These are phyloP conservation scores for Claviceps sp. DNA, from an alignment of 2,329 filamentous ascomycete genomes.

Conservation along the genomic window DNA sequence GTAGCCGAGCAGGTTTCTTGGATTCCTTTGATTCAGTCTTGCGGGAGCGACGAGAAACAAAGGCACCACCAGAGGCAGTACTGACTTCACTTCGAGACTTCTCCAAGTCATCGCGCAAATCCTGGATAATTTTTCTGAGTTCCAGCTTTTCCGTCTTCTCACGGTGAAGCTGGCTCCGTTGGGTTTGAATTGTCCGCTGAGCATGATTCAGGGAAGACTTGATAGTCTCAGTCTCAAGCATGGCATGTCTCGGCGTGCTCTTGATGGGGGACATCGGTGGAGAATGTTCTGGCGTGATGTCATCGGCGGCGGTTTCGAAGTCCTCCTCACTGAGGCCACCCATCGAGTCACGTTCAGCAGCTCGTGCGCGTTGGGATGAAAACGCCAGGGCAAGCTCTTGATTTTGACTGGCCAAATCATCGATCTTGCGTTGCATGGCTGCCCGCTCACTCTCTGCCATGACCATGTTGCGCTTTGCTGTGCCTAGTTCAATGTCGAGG, in stretches of 20 bases:
- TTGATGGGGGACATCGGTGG: conserved; percentile 86
- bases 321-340: conserved; percentile 47
- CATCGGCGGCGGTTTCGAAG: conserved; percentile 51
- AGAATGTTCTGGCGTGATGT: conserved; percentile 74
- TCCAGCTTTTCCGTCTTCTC: conserved; percentile 99
- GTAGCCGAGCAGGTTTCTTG: conserved; percentile 66
- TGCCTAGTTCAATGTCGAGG: conserved; percentile 78
- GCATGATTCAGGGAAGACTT: conserved; percentile 91
- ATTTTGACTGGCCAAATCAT: conserved; percentile 80
- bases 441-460: conserved; percentile 66
- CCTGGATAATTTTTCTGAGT: conserved; percentile 86
- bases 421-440: conserved; percentile 71
- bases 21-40: conserved; percentile 53
- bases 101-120: conserved; percentile 83
- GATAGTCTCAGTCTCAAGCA: conserved; percentile 89
- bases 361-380: conserved; percentile 55
- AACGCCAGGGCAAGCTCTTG: conserved; percentile 80
- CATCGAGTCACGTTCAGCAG: conserved; percentile 50
- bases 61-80: conserved; percentile 22
- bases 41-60: conserved; percentile 45
- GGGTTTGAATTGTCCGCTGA: conserved; percentile 89
- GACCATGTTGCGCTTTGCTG: conserved; percentile 65
- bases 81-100: conserved; percentile 45
- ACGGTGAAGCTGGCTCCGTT: conserved; percentile 87
- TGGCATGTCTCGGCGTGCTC: conserved; percentile 76